These are phyloP conservation scores for Fusarium nanum DNA, from an alignment of 2,329 filamentous ascomycete species.

Conservation along the genomic window DNA sequence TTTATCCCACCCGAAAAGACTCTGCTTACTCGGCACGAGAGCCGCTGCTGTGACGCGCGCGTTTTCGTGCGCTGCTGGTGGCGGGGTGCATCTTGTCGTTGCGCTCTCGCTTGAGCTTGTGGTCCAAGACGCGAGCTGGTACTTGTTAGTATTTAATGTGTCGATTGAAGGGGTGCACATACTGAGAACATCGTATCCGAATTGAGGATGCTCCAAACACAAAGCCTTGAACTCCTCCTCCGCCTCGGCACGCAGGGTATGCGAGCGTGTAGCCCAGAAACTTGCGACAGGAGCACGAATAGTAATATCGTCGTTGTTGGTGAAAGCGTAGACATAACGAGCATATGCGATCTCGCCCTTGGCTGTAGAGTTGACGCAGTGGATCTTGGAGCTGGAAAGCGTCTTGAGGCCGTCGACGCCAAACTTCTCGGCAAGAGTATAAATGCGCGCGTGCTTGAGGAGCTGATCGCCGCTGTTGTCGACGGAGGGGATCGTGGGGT, in stretches of 20 bases:
- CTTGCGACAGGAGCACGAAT: constrained; percentile 44
- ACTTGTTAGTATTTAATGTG: constrained; percentile 17
- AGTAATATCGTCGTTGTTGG: constrained; percentile 31
- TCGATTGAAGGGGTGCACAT: constrained; percentile 46
- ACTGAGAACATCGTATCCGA: constrained; percentile 93
- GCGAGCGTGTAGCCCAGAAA: constrained; percentile 54
- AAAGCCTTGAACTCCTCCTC: constrained; percentile 86
- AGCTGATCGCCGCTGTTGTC: constrained; percentile 86
- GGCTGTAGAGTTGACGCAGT: constrained; percentile 87
- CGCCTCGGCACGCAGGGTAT: constrained; percentile 85
- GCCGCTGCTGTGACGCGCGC: constrained; percentile 64
- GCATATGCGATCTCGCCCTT: constrained; percentile 93
- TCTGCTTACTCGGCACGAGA: constrained; percentile 31
- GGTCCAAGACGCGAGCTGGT: constrained; percentile 71
- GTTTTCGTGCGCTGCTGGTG: constrained; percentile 65
- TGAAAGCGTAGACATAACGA: constrained; percentile 62
- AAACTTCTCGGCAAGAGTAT: constrained; percentile 87
- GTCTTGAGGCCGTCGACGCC: constrained; percentile 74
- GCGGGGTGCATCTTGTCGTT: constrained; percentile 68
- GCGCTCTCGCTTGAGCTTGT: constrained; percentile 73
- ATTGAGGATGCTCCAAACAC: constrained; percentile 90
- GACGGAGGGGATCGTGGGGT: constrained; percentile 71
- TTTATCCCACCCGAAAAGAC: background rate
- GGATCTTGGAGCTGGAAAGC: constrained; percentile 88
- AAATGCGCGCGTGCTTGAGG: constrained; percentile 88